Base-by-base conservation (phyloP, 257 asterid species). In the Paulownia fortunei region DNA sequence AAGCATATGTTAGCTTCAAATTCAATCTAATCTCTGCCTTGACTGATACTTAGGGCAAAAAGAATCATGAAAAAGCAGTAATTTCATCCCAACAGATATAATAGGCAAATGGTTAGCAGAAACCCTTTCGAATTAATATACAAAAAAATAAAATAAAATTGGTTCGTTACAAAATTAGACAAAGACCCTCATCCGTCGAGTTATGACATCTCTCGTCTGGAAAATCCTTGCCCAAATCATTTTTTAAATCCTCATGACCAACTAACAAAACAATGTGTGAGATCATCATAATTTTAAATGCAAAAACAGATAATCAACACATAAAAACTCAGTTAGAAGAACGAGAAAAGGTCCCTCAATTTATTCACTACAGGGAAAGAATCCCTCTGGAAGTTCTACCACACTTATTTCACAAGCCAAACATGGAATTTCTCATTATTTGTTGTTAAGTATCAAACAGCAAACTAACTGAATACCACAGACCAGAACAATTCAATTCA, bases 221-320 rank as follows among this genome's bases (percentile, higher is more conserved):
- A 64, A 32, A 62, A 32, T 32, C 54, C 42, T 46, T 63, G n/a
- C 11, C 23, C 55, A 64, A 18, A 15, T 8, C n/a, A 44, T 15
- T 64, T 44, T 51, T 59, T 0, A 15, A 37, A n/a, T 61, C 66
- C 69, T 52, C 62, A 39, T 27, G 46, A 49, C 36, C 65, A 63
- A 64, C 26, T 37, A 36, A 56, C 37, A 19, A 26, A 61, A 36
- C 74, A 41, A 41, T 64, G 44, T 56, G 59, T 26, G 19, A 18
- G 52, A 64, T 60, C 73, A 59, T 71, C 80, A 66, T 8, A 76
- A 58, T 61, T 46, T 61, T 63, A 71, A 77, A 39, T 39, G 37
- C 70, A 68, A 18, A 47, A 36, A 58, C 73, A 55, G 51, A 81
- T 24, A 61, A 61, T 56, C 42, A 30, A 26, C 7, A 61, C 80